These are phyloP conservation scores for Fusarium redolens DNA, from an alignment of 2,329 filamentous ascomycete species.

Conservation along the genomic window DNA sequence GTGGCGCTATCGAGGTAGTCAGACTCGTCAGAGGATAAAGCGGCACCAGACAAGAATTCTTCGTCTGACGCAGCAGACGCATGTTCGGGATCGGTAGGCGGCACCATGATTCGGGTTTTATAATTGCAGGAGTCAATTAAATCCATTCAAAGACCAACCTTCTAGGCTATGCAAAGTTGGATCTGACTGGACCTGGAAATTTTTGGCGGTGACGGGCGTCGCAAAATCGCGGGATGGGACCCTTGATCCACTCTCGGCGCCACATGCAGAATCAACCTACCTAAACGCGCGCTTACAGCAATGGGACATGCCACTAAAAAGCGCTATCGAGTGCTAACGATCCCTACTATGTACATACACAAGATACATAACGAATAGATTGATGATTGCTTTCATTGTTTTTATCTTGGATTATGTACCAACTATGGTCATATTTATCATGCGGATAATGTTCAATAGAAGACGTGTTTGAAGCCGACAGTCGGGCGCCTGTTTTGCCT, in stretches of 20 bases:
- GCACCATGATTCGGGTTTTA: constrained; percentile 37
- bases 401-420: not conserved
- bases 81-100: constrained; percentile 33
- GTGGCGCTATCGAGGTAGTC: constrained; percentile 60
- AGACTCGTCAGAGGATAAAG: constrained; percentile 54
- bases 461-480: constrained; percentile 6
- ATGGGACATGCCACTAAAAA: not conserved
- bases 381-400: not conserved
- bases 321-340: not conserved
- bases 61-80: constrained; percentile 34
- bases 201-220: constrained; percentile 46
- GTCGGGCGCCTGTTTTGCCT: constrained; percentile 27
- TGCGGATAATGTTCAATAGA: not conserved
- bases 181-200: constrained; percentile 21
- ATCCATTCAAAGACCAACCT: constrained; percentile 25
- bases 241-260: constrained; percentile 16
- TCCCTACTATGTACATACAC: not conserved
- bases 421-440: not conserved
- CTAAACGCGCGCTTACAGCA: constrained; percentile 48
- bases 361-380: not conserved
- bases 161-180: constrained; percentile 17
- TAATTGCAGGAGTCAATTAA: constrained; percentile 38
- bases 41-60: constrained; percentile 22
- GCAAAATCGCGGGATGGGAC: constrained; percentile 35
- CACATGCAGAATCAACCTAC: not conserved